These are phyloP conservation scores for Diphasiastrum complanatum DNA, from an alignment of 83 land plant genomes.

Conservation along the genomic window DNA sequence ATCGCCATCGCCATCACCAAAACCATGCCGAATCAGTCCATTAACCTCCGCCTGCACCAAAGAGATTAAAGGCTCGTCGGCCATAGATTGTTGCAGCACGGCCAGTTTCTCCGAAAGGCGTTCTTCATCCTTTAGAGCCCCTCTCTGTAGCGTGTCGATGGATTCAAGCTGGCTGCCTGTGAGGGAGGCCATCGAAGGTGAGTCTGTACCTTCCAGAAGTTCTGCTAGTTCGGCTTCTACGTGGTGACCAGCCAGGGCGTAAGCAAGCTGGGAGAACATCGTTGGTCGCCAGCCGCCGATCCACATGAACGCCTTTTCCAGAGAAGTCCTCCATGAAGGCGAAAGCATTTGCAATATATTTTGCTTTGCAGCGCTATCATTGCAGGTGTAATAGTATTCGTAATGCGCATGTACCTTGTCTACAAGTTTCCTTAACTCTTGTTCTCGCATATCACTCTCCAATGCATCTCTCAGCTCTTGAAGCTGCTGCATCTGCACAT, in stretches of 20 bases:
- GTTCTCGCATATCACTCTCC: constrained; percentile 7
- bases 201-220: constrained; percentile 6
- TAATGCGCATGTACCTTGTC: constrained; percentile 30
- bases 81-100: constrained; percentile 16
- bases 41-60: too few relatives aligned
- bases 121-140: constrained; percentile 11
- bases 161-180: constrained; percentile 7
- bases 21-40: too few relatives aligned
- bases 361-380: constrained; percentile 40
- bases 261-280: constrained; percentile 35
- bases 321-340: constrained; percentile 42
- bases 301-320: constrained; percentile 49
- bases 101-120: neutral
- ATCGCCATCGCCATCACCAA: too few relatives aligned
- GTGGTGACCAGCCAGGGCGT: constrained; percentile 27
- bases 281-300: constrained; percentile 50
- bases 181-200: constrained; percentile 18
- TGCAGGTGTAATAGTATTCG: constrained; percentile 39
- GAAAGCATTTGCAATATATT: constrained; percentile 33
- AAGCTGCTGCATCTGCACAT: neutral
- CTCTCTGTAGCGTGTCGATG: constrained; percentile 12
- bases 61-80: constrained; percentile 15
- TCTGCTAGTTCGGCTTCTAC: constrained; percentile 20
- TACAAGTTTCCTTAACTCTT: constrained; percentile 27
- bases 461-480: constrained; percentile 2